Conservation (phyloP, 2,329 filamentous ascomycete genomes). For the Fusarium zealandicum region DNA sequence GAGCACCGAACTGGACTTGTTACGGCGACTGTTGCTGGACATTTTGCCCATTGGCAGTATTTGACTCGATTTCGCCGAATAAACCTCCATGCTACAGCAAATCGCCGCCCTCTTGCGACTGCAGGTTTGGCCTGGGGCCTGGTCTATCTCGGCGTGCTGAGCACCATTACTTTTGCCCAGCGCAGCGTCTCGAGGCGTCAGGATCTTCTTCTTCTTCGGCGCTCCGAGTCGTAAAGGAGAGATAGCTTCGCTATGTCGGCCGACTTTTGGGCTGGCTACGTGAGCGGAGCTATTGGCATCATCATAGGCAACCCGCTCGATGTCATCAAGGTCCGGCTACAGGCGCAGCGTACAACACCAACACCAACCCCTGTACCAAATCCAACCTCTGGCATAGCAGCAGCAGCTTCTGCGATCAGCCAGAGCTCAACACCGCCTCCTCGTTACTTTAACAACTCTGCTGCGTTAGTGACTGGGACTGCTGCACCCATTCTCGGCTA, state of each 20-base stretch:
- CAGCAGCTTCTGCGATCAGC: constrained; percentile 10
- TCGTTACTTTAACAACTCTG: constrained; percentile 39
- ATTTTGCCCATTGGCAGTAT: constrained; percentile 41
- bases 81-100: constrained; percentile 26
- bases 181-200: constrained; percentile 25
- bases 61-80: constrained; percentile 31
- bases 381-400: constrained; percentile 10
- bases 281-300: constrained; percentile 86
- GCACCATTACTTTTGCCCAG: constrained; percentile 35
- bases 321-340: constrained; percentile 69
- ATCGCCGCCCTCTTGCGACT: constrained; percentile 30
- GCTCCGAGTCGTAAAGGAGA: constrained; percentile 7
- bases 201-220: constrained; percentile 17
- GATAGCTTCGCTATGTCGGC: constrained; percentile 69
- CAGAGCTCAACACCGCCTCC: constrained; percentile 11
- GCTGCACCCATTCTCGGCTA: constrained; percentile 89
- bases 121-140: constrained; percentile 37
- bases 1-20: constrained; percentile 36
- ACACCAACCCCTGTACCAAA: constrained; percentile 20
- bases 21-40: constrained; percentile 34
- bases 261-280: constrained; percentile 93
- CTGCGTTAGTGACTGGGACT: constrained; percentile 66
- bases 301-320: constrained; percentile 88
- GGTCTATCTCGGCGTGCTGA: constrained; percentile 37
- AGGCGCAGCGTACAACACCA: constrained; percentile 57